Conservation (phyloP, 495 filamentous ascomycete species). For the Daldinia grandis region DNA sequence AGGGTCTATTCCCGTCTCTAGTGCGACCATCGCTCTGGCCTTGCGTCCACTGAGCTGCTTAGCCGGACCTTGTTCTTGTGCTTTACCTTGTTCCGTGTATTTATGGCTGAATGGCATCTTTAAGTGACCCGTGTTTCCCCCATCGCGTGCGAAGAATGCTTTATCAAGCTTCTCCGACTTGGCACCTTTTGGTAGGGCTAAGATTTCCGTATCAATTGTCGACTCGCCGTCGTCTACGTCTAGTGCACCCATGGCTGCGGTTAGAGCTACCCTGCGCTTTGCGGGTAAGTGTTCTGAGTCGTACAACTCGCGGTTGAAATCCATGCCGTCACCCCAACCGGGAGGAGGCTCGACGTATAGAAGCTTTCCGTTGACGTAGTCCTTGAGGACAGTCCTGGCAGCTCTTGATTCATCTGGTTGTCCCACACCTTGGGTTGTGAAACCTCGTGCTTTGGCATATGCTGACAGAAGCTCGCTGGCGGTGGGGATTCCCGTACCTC, state of each 20-base stretch:
- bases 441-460: conserved; percentile 89
- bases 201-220: conserved; percentile 55
- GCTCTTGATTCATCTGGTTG: conserved; percentile 94
- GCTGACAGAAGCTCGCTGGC: conserved; percentile 86
- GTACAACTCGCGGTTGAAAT: conserved; percentile 92
- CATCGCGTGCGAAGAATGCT: conserved; percentile 79
- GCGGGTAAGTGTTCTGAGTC: conserved; percentile 78
- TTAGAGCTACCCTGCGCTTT: conserved; percentile 70
- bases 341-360: conserved; percentile 92
- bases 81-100: conserved; percentile 80
- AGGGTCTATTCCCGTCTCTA: conserved; percentile 85
- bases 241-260: conserved; percentile 55
- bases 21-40: conserved; percentile 79
- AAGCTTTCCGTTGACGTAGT: conserved; percentile 96
- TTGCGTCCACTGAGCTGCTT: conserved; percentile 85
- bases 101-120: conserved; percentile 84
- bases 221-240: conserved; percentile 53
- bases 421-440: conserved; percentile 84
- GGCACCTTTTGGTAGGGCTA: conserved; percentile 60
- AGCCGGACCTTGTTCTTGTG: conserved; percentile 51
- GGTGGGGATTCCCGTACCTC: conserved; percentile 88
- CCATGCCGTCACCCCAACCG: conserved; percentile 69
- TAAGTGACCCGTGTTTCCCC: conserved; percentile 69
- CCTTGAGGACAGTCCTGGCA: conserved; percentile 90
- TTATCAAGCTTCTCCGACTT: conserved; percentile 83